Conservation (phyloP, 495 filamentous ascomycete genomes). For the Poronia punctata region DNA sequence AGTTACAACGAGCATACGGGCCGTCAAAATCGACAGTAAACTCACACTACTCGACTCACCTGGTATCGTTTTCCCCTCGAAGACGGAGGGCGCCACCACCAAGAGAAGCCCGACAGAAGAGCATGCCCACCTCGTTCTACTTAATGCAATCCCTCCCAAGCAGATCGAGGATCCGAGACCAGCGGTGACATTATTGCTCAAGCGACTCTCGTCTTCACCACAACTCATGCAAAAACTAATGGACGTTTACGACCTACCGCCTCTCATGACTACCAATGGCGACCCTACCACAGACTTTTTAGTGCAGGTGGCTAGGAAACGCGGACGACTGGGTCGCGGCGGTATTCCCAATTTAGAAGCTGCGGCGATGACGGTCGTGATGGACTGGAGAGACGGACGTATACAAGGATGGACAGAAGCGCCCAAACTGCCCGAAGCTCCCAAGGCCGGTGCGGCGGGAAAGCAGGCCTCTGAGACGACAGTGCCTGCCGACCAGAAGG, state of each 20-base stretch:
- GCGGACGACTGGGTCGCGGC: conserved; percentile 80
- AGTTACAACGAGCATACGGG: conserved; percentile 79
- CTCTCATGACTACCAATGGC: conserved; percentile 59
- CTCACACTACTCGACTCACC: conserved; percentile 92
- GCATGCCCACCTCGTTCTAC: conserved; percentile 75
- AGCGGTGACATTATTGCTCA: conserved; percentile 73
- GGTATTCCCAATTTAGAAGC: conserved; percentile 82
- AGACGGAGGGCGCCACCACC: conserved; percentile 15
- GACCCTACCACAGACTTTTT: conserved; percentile 89
- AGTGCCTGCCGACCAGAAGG: conserved; percentile 55
- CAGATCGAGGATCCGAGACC: conserved; percentile 87
- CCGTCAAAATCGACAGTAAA: conserved; percentile 92
- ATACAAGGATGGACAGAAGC: conserved; percentile 89
- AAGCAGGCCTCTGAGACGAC: not conserved
- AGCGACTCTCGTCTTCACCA: conserved; percentile 64
- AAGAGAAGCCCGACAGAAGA: conserved; percentile 62
- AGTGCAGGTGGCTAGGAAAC: conserved; percentile 86
- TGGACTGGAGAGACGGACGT: conserved; percentile 90
- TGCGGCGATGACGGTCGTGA: conserved; percentile 87
- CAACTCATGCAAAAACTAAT: conserved; percentile 68
- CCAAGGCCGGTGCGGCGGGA: conserved; percentile 27
- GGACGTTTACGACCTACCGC: conserved; percentile 71
- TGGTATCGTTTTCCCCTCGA: conserved; percentile 84
- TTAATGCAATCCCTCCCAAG: conserved; percentile 89
- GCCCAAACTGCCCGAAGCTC: conserved; percentile 53